phyloP scores from a whole-genome alignment of 495 filamentous ascomycete genomes.

The Penicillium robsamsonii region DNA sequence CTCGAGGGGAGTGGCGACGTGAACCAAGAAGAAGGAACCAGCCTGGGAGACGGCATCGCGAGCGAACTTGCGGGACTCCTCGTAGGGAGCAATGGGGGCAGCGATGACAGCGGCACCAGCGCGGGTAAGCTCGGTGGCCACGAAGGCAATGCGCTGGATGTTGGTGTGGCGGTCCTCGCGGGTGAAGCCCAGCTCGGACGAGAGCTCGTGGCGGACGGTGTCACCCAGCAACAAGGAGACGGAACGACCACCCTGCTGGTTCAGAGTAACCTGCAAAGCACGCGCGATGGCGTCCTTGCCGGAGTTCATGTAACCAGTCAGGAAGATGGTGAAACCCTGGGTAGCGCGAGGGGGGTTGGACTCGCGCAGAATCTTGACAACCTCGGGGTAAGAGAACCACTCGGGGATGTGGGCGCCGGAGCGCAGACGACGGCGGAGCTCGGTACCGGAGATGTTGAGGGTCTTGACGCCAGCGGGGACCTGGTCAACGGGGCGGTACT shows the following conservation, averaged over 20 bases:
- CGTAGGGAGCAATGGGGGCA: conserved; percentile 95
- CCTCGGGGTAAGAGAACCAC: conserved; percentile 99
- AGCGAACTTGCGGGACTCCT: conserved; percentile 68
- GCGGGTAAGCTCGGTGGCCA: conserved; percentile 89
- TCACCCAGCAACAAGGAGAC: conserved; percentile 93
- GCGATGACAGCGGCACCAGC: conserved; percentile 94
- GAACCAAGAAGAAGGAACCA: conserved; percentile 89
- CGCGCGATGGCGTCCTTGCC: conserved; percentile 96
- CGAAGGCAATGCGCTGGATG: conserved; percentile 94
- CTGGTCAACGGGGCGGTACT: conserved; percentile 90
- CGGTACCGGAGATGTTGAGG: conserved; percentile 94
- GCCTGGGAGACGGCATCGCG: conserved; percentile 80
- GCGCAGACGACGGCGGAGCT: conserved; percentile 85
- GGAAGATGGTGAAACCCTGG: conserved; percentile 97
- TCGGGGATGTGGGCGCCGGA: conserved; percentile 92
- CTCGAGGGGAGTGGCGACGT: conserved; percentile 90
- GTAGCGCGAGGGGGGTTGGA: conserved; percentile 83
- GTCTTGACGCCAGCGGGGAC: conserved; percentile 81
- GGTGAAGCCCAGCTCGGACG: conserved; percentile 93
- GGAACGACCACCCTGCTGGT: conserved; percentile 95
- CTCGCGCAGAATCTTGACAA: conserved; percentile 91
- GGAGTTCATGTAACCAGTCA: conserved; percentile 93
- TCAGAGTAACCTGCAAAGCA: conserved; percentile 93
- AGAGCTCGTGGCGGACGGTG: conserved; percentile 89
- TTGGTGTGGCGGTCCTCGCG: conserved; percentile 91